Evolutionary conservation across 202 grass and related monocot species (phyloP), one percentile per base, ranked within the genome.

Genomic region (Panicum virgatum): DNA sequence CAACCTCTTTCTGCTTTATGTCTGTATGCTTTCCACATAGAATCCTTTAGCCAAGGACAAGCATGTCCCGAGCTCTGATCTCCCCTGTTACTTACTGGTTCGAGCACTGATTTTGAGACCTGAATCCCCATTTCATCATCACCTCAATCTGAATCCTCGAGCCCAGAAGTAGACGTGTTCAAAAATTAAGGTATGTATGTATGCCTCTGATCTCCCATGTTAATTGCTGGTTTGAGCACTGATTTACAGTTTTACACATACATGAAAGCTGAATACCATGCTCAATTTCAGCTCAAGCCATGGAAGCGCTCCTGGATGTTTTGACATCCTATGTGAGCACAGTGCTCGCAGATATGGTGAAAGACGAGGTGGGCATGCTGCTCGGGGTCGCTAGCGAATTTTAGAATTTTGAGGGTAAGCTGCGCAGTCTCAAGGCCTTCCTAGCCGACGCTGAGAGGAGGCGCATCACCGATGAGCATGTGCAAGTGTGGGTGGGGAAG

Each of bases 291-390:
- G 56, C 22, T 59, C n/a, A 26, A 59, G 56, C 56, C 57, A 60
- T 60, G 57, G 25, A 23, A 1, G 57, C 11, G 9, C 25, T 30
- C 9, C 57, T 60, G 57, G 57, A 29, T 12, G 11, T 12, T 29
- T 60, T 60, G 23, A 25, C 25, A 12, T 60, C 57, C 57, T 60
- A 23, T 11, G 23, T 60, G 57, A 27, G 25, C 57, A 60, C 10
- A 6, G 4, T 60, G 57, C 25, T 60, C 1, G 16, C 2, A 0
- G 13, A 86, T 22, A 38, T 68, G 36, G 19, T 5, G 3, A 38
- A 10, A 0, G 77, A 81, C 0, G 26, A 81, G 23, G 46, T 86
- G 69, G 12, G 38, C 46, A 47, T 75, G 84, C 59, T 86, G 37
- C 78, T 87, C 5, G 62, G 78, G 0, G 20, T 82, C 1, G 5